phyloP scores from a whole-genome alignment of 345 rosid species.

The Ceriops zippeliana region DNA sequence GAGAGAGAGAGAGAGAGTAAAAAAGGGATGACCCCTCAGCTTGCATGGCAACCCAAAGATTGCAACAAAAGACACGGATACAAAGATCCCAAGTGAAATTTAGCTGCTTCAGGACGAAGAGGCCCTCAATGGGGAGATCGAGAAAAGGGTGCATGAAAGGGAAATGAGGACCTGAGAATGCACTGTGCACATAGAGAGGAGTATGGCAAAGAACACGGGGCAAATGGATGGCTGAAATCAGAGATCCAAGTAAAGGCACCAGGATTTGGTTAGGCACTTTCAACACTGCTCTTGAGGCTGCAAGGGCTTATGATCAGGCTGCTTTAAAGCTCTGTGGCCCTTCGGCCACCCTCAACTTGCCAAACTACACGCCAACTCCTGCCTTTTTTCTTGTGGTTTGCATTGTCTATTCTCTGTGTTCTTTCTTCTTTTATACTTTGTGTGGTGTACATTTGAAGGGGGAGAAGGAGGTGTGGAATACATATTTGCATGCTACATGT shows the following conservation, averaged over 20 bases:
- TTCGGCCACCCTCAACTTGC: slow-evolving; percentile 48
- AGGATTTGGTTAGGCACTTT: slow-evolving; percentile 61
- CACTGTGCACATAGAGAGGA: slow-evolving; percentile 48
- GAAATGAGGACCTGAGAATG: slow-evolving; percentile 66
- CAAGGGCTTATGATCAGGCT: slow-evolving; percentile 52
- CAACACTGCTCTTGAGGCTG: slow-evolving; percentile 47
- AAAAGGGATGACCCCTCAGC: too few relatives aligned
- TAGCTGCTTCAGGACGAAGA: slow-evolving; percentile 16
- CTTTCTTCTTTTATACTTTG: too few relatives aligned
- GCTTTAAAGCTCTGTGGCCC: slow-evolving; percentile 48
- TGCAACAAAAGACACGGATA: too few relatives aligned
- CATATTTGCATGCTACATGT: too few relatives aligned
- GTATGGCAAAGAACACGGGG: slow-evolving; percentile 65
- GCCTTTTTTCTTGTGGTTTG: neutral
- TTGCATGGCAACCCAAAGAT: too few relatives aligned
- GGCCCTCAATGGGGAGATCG: slow-evolving; percentile 44
- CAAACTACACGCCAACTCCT: neutral
- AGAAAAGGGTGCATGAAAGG: slow-evolving; percentile 73
- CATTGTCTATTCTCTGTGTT: too few relatives aligned
- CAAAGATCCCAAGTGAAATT: too few relatives aligned
- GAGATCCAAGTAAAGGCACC: slow-evolving; percentile 46
- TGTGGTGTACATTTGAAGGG: too few relatives aligned
- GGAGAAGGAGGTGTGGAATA: too few relatives aligned
- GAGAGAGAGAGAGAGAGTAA: too few relatives aligned
- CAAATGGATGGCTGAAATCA: slow-evolving; percentile 63